Evolutionary conservation across 148 eudicot genomes (phyloP), one percentile per base, ranked within the genome.

Genomic region (Heliosperma pusillum): DNA sequence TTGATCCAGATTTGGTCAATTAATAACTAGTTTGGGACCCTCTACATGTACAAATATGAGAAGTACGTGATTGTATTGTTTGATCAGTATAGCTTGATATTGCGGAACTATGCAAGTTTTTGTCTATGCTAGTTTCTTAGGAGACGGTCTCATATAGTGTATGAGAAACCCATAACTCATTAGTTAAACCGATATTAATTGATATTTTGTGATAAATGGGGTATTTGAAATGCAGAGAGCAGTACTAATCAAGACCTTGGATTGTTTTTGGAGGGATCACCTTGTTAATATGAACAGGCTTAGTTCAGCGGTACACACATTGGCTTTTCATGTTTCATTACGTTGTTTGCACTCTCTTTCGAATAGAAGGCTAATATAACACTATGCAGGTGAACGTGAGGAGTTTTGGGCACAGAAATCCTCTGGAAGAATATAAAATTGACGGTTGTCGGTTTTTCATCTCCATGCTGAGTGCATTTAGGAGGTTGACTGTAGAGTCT

Each of bases 201-300:
- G 55, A 13, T n/a, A n/a, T n/a, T n/a, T n/a, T n/a, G n/a, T n/a
- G n/a, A 50, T 50, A 50, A 50, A 50, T 50, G 19, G 19, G 0
- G 55, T 50, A 16, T 45, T 50, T 74, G 24, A 58, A 81, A 75
- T 84, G 71, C 85, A 95, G 99, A 92, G 92, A 74, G 88, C 87
- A 9, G 94, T 92, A 72, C 80, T 95, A 74, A 84, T 92, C 82
- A 88, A 92, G 84, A 88, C 97, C 42, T 80, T 95, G 62, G 99
- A 95, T 83, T 85, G 85, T 82, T 95, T 92, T 85, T 95, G 99
- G 99, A 90, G 89, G 82, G 97, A 95, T 85, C 99, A 95, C 85
- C 97, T 95, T 75, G 89, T 95, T 69, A 95, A 95, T 84, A 95
- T 95, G 99, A 95, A 95, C 83, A 78, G 88, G 75, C 97, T 95